These are phyloP conservation scores for Penicillium olsonii DNA, from an alignment of 2,329 filamentous ascomycete genomes.

Conservation along the genomic window DNA sequence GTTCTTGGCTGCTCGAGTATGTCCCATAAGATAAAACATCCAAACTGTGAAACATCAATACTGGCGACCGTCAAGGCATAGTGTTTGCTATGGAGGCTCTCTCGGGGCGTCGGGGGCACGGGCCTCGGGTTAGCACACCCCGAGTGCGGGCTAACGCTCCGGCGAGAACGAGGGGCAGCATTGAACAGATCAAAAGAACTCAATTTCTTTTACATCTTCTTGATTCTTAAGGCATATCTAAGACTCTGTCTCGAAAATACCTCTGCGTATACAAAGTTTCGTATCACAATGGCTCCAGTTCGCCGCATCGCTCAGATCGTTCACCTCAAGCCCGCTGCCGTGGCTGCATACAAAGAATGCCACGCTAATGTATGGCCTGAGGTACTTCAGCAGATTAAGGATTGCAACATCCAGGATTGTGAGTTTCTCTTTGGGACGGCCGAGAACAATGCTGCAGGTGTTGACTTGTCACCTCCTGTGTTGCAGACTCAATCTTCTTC, in stretches of 20 bases:
- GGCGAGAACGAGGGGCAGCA: conserved; percentile 19
- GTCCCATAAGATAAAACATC: too few species aligned
- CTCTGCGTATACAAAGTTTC: background rate
- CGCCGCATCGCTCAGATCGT: conserved; percentile 69
- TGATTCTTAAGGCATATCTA: background rate
- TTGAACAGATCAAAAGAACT: background rate
- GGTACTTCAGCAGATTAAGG: conserved; percentile 72
- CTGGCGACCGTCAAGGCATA: background rate
- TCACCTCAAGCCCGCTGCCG: conserved; percentile 66
- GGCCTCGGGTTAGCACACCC: conserved; percentile 27
- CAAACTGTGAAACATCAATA: background rate
- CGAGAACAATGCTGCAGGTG: background rate
- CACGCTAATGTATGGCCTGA: conserved; percentile 77
- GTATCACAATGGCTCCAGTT: conserved; percentile 21
- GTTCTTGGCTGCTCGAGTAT: too few species aligned
- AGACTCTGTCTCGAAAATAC: background rate
- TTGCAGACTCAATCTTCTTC: conserved; percentile 68
- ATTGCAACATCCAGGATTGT: conserved; percentile 75
- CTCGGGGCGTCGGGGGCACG: background rate
- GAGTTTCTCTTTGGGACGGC: conserved; percentile 26
- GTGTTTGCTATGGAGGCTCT: background rate
- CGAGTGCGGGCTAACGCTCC: conserved; percentile 24
- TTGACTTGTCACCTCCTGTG: background rate
- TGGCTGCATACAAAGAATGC: conserved; percentile 71
- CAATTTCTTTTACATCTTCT: background rate